Evolutionary conservation across 352 stramenopile genomes (phyloP).

Genomic region (Phytophthora pini): DNA sequence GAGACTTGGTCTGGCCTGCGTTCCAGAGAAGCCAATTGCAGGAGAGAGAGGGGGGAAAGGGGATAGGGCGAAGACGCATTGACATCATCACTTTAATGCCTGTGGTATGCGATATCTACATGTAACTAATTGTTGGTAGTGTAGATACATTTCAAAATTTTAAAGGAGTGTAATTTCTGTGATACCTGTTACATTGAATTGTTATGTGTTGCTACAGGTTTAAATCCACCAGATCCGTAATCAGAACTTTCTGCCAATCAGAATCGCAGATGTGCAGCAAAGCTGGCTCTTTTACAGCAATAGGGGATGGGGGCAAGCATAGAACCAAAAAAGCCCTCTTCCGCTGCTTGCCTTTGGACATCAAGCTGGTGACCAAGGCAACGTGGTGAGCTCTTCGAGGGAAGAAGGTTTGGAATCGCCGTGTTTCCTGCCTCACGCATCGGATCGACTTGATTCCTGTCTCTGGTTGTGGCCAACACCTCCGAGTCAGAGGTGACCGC

Average conservation of each 20-base stretch:
- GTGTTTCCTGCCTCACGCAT: conserved; percentile 6
- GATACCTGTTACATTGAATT: not conserved
- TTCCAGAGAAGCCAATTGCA: conserved; percentile 1
- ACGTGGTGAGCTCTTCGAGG: too few species aligned
- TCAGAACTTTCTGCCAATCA: conserved; percentile 17
- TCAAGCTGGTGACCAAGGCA: not conserved
- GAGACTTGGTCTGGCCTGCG: conserved; percentile 25
- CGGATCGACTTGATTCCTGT: conserved; percentile 8
- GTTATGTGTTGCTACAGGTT: not conserved
- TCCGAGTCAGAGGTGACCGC: too few species aligned
- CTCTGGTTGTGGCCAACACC: not conserved
- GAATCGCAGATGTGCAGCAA: conserved; percentile 1
- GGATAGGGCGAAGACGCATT: conserved; percentile 13
- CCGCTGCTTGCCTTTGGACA: conserved; percentile 1
- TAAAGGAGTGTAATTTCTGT: not conserved
- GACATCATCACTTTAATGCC: conserved; percentile 4
- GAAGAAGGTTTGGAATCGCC: not conserved
- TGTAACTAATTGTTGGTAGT: not conserved
- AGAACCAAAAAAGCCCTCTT: conserved; percentile 3
- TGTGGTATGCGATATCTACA: conserved; percentile 7
- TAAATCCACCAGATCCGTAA: conserved; percentile 15
- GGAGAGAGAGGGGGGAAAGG: conserved; percentile 23
- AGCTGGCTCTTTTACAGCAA: conserved; percentile 11
- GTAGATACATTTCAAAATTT: not conserved
- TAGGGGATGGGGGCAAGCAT: conserved; percentile 14